Evolutionary conservation across 1,139 yeast genomes (phyloP).

Genomic region (Sugiyamaella neomexicana): DNA sequence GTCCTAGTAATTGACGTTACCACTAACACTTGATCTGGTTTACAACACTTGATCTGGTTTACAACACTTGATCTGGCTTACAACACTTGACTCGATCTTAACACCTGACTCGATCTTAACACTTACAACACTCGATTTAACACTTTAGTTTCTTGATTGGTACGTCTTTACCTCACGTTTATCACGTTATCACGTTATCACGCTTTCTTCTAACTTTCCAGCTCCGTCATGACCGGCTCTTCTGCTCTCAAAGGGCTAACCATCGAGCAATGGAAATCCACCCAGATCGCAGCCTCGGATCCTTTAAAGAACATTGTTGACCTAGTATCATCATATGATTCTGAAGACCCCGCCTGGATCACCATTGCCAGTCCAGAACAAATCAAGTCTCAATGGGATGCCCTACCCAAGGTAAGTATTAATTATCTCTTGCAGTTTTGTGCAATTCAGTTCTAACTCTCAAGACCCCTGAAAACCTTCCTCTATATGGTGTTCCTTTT

Average conservation of each 20-base stretch:
- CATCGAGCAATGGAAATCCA: constrained; percentile 67
- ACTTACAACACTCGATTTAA: too few relatives aligned
- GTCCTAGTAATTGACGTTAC: too few relatives aligned
- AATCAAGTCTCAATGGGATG: constrained; percentile 74
- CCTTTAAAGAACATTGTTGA: constrained; percentile 54
- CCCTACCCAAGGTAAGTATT: constrained; percentile 46
- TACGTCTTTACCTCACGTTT: too few relatives aligned
- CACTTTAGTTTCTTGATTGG: too few relatives aligned
- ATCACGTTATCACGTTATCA: too few relatives aligned
- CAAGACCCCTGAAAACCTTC: constrained; percentile 40
- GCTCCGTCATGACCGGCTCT: constrained; percentile 6
- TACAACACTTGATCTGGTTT: too few relatives aligned
- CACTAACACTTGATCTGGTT: too few relatives aligned
- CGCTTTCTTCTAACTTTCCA: not conserved
- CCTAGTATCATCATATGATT: constrained; percentile 38
- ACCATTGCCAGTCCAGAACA: constrained; percentile 63
- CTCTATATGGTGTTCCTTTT: constrained; percentile 87
- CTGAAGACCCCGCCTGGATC: constrained; percentile 87
- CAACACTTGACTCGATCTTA: too few relatives aligned
- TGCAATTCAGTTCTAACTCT: too few relatives aligned
- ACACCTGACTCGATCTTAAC: too few relatives aligned
- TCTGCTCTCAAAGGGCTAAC: constrained; percentile 52
- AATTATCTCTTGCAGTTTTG: too few relatives aligned
- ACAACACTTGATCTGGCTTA: too few relatives aligned
- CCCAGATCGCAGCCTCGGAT: constrained; percentile 61